These are phyloP conservation scores for Alnus glutinosa DNA, from an alignment of 306 rosid species.

Conservation along the genomic window DNA sequence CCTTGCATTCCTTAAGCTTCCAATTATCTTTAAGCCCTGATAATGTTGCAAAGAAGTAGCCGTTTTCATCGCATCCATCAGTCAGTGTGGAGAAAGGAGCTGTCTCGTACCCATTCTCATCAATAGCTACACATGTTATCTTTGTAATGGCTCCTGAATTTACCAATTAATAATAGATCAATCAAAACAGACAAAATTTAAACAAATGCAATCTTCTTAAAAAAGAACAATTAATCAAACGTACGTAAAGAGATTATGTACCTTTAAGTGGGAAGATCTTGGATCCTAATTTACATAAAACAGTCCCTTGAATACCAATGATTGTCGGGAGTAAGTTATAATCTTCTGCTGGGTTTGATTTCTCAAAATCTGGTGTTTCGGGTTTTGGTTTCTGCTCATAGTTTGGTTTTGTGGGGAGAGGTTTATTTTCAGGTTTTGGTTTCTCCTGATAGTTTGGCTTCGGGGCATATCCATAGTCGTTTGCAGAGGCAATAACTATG, in stretches of 20 bases:
- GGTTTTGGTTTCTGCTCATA: background rate
- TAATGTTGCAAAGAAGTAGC: slow-evolving; percentile 45
- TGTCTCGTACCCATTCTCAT: slow-evolving; percentile 7
- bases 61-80: slow-evolving; percentile 42
- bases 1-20: slow-evolving; percentile 47
- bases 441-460: background rate
- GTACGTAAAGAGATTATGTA: too few species aligned
- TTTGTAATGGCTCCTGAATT: too few species aligned
- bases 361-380: background rate
- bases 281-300: slow-evolving; percentile 35
- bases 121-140: slow-evolving; percentile 29
- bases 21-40: slow-evolving; percentile 17
- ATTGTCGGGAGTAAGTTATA: slow-evolving; percentile 7
- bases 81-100: slow-evolving; percentile 28
- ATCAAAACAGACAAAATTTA: too few species aligned
- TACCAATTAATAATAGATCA: too few species aligned
- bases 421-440: background rate
- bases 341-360: slow-evolving; percentile 3
- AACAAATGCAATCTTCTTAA: too few species aligned
- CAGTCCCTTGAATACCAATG: background rate
- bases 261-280: too few species aligned
- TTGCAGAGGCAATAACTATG: background rate
- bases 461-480: background rate
- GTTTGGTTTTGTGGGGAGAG: background rate
- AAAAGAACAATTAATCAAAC: too few species aligned